A percentile compares a stretch with the other conserved stretches of the same genome.
These are phyloP conservation scores for Hypoxylon sp. DNA, from an alignment of 2,329 filamentous ascomycete species.

Conservation along the genomic window DNA sequence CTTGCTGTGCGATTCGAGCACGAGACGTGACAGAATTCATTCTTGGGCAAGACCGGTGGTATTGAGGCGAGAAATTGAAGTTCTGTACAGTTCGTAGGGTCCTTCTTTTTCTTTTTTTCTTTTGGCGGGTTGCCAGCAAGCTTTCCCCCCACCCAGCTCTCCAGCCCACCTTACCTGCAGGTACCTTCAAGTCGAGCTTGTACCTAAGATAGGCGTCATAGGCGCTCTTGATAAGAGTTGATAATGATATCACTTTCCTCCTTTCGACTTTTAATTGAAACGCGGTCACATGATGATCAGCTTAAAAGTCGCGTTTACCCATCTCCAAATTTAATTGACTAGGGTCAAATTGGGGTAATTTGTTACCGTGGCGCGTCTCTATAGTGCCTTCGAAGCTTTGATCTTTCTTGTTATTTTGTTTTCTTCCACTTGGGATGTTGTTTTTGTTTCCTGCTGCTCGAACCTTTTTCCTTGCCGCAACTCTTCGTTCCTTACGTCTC, in stretches of 20 bases:
- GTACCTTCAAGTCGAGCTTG: too few relatives aligned
- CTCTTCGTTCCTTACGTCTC: neutral
- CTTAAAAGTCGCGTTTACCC: conserved; percentile 38
- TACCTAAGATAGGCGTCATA: too few relatives aligned
- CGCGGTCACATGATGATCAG: conserved; percentile 52
- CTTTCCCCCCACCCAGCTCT: too few relatives aligned
- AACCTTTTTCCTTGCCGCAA: neutral
- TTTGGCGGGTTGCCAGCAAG: conserved; percentile 2
- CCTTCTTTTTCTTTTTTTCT: too few relatives aligned
- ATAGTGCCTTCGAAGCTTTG: neutral
- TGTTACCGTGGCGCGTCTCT: conserved; percentile 13
- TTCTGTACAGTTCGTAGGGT: neutral
- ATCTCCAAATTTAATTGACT: conserved; percentile 25
- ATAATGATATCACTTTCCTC: conserved; percentile 33
- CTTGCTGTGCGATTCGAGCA: conserved; percentile 31
- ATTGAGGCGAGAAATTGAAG: neutral
- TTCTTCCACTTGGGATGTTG: neutral
- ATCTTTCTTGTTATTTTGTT: neutral
- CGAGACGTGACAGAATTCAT: conserved; percentile 38
- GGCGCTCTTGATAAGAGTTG: too few relatives aligned
- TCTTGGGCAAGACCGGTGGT: conserved; percentile 14
- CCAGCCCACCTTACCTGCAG: too few relatives aligned
- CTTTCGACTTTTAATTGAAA: conserved; percentile 30
- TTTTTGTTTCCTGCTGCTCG: neutral
- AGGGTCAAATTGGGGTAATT: conserved; percentile 14